phyloP scores from a whole-genome alignment of 306 rosid genomes.

The Trichosanthes truncata region DNA sequence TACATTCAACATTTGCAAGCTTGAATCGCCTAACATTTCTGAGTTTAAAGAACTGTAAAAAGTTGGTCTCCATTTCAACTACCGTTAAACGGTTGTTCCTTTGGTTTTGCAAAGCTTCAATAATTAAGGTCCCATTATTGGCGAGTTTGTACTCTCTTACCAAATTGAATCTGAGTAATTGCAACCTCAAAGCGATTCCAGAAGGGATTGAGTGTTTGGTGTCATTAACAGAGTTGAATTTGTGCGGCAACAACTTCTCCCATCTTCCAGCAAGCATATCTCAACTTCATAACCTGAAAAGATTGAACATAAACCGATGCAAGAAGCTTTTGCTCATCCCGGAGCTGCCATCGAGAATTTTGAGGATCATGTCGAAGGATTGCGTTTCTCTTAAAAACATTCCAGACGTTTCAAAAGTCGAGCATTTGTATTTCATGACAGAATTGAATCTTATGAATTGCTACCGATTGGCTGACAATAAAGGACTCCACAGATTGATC shows the following conservation, averaged over 20 bases:
- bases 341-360: background rate
- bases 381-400: background rate
- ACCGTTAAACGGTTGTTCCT: background rate
- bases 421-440: background rate
- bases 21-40: background rate
- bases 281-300: background rate
- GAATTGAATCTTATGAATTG: background rate
- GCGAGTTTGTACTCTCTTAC: background rate
- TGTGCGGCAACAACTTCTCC: background rate
- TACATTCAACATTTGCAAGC: background rate
- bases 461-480: background rate
- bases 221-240: background rate
- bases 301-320: fast-evolving
- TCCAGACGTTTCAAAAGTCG: background rate
- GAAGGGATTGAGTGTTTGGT: background rate
- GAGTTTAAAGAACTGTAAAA: background rate
- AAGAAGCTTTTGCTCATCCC: conserved; percentile 2
- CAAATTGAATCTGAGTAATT: background rate
- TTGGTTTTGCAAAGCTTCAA: background rate
- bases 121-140: background rate
- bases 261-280: background rate
- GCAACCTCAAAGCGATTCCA: background rate
- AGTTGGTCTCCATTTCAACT: no score
- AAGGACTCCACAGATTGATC: background rate
- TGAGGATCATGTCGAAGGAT: fast-evolving